A percentile compares a stretch with the other conserved stretches of the same genome.
phyloP scores from a whole-genome alignment of 805 yeast species.

The Zygotorulaspora danielsina region DNA sequence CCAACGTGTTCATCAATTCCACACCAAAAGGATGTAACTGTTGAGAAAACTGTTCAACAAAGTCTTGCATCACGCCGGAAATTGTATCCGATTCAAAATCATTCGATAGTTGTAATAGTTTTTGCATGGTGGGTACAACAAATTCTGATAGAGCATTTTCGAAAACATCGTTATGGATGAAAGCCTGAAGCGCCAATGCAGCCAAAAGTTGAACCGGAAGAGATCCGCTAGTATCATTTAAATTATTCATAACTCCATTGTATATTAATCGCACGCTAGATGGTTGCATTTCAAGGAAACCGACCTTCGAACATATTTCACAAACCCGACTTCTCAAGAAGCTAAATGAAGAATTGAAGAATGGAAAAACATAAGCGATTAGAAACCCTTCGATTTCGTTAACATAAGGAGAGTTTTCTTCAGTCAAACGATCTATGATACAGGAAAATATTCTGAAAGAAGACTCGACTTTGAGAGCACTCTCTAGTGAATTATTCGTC shows the following conservation, averaged over 20 bases:
- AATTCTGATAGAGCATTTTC: conserved; percentile 61
- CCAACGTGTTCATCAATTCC: conserved; percentile 58
- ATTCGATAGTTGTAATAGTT: conserved; percentile 66
- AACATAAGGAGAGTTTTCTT: conserved; percentile 52
- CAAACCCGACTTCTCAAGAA: conserved; percentile 75
- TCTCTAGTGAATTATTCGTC: conserved; percentile 38
- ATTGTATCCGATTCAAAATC: conserved; percentile 83
- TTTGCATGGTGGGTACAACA: conserved; percentile 79
- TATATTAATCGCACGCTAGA: conserved; percentile 38
- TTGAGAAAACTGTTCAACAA: conserved; percentile 82
- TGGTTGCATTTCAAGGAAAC: conserved; percentile 52
- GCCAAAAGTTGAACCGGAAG: conserved; percentile 81
- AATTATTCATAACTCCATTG: conserved; percentile 43
- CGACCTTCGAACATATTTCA: conserved; percentile 61
- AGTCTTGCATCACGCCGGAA: conserved; percentile 89
- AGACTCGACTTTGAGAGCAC: conserved; percentile 71
- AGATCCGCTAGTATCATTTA: conserved; percentile 42
- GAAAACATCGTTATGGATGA: conserved; percentile 59
- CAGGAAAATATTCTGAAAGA: conserved; percentile 74
- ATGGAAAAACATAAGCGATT: conserved; percentile 62
- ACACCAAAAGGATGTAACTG: conserved; percentile 89
- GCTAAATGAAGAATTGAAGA: conserved; percentile 54
- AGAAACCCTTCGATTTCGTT: conserved; percentile 68
- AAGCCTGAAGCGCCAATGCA: conserved; percentile 80
- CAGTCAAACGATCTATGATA: conserved; percentile 54